Evolutionary conservation across 2,329 filamentous ascomycete species (phyloP).

Genomic region (Aspergillus piperis): DNA sequence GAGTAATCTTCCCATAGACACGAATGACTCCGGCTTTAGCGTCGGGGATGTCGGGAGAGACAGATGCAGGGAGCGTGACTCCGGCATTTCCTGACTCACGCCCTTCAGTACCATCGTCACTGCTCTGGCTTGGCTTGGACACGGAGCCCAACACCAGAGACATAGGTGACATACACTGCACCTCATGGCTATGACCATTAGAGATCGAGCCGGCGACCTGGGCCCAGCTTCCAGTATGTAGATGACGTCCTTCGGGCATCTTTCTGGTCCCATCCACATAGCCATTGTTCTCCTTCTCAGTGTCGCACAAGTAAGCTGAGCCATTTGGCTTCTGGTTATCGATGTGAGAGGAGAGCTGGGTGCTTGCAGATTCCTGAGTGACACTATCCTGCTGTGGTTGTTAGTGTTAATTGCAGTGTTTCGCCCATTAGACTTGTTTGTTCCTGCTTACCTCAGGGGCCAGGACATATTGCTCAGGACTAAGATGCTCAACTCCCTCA

Average conservation of each 20-base stretch:
- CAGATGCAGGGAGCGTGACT: slow-evolving; percentile 8
- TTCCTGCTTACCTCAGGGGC: slow-evolving; percentile 19
- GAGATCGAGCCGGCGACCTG: slow-evolving; percentile 19
- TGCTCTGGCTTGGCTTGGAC: slow-evolving; percentile 21
- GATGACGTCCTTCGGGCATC: slow-evolving; percentile 7
- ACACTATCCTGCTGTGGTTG: slow-evolving; percentile 2
- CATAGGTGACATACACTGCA: slow-evolving; percentile 21
- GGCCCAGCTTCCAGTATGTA: slow-evolving; percentile 24
- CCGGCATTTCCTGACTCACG: background rate
- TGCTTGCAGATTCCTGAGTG: background rate
- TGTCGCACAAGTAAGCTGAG: slow-evolving; percentile 16
- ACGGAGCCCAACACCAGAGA: slow-evolving; percentile 16
- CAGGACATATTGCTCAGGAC: slow-evolving; percentile 21
- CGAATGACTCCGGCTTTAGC: slow-evolving; percentile 33
- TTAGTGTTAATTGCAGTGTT: background rate
- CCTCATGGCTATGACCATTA: slow-evolving; percentile 2
- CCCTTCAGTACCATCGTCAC: slow-evolving; percentile 14
- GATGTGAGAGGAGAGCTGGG: background rate
- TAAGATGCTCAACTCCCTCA: slow-evolving; percentile 29
- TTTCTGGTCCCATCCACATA: slow-evolving; percentile 8
- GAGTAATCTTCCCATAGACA: slow-evolving; percentile 26
- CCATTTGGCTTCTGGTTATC: slow-evolving; percentile 18
- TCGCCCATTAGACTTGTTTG: too few relatives aligned
- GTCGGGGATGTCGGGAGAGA: slow-evolving; percentile 20
- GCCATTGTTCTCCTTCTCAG: slow-evolving; percentile 14